Evolutionary conservation across 2,329 filamentous ascomycete species (phyloP).

Genomic region (Plenodomus tracheiphilus): DNA sequence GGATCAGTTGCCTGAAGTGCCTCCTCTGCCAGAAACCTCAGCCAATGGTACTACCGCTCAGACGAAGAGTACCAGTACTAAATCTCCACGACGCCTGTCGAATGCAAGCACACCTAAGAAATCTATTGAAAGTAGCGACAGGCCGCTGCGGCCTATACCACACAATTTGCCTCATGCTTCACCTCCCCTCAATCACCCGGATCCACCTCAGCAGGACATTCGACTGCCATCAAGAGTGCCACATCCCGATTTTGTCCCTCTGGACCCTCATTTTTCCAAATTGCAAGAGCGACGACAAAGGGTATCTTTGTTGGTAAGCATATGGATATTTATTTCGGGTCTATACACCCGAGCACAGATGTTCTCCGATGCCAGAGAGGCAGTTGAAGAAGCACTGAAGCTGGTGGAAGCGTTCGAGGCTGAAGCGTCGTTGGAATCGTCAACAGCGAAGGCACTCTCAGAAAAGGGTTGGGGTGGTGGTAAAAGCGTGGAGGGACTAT

Average conservation of each 20-base stretch:
- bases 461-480: constrained; percentile 75
- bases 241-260: constrained; percentile 34
- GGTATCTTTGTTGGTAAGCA: constrained; percentile 66
- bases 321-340: constrained; percentile 89
- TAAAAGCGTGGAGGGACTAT: constrained; percentile 80
- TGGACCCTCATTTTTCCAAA: constrained; percentile 55
- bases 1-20: constrained; percentile 25
- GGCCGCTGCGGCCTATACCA: constrained; percentile 42
- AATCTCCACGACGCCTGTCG: constrained; percentile 24
- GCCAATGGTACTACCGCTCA: constrained; percentile 21
- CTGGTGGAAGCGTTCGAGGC: constrained; percentile 72
- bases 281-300: constrained; percentile 59
- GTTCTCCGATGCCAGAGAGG: constrained; percentile 77
- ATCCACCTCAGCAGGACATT: constrained; percentile 49
- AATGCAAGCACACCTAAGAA: constrained; percentile 26
- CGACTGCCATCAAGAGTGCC: constrained; percentile 49
- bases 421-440: constrained; percentile 65
- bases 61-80: constrained; percentile 13
- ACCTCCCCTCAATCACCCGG: constrained; percentile 43
- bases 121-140: constrained; percentile 39
- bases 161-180: constrained; percentile 47
- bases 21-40: constrained; percentile 25
- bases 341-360: constrained; percentile 84
- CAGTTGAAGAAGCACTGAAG: constrained; percentile 79
- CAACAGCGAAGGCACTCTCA: constrained; percentile 64